These are phyloP conservation scores for Dendrobium nobile DNA, from an alignment of 106 monocot species.

Conservation along the genomic window DNA sequence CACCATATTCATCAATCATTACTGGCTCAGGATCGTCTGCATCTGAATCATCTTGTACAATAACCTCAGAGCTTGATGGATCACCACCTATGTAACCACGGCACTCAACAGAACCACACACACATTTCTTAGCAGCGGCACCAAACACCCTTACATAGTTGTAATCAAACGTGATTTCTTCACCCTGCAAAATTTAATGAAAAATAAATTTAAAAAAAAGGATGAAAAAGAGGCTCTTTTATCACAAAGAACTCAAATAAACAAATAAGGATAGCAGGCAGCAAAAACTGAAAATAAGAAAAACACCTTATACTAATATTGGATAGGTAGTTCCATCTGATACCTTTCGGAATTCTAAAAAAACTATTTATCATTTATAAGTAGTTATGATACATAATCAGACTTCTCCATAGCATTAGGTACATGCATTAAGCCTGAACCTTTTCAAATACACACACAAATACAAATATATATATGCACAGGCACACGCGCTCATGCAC, in stretches of 20 bases:
- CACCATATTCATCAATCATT: slow-evolving; percentile 26
- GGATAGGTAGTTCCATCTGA: background rate
- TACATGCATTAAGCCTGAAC: background rate
- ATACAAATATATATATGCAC: too few relatives aligned
- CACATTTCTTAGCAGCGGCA: slow-evolving; percentile 91
- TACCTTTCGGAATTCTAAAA: background rate
- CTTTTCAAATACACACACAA: too few relatives aligned
- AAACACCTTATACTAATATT: background rate
- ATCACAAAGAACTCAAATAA: background rate
- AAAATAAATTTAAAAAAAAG: background rate
- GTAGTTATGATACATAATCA: background rate
- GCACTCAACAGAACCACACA: slow-evolving; percentile 77
- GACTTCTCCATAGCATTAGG: background rate
- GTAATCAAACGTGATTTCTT: slow-evolving; percentile 98
- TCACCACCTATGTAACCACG: slow-evolving; percentile 93
- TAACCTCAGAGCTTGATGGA: slow-evolving; percentile 51
- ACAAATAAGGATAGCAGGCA: background rate
- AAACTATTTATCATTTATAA: background rate
- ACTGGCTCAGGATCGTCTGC: slow-evolving; percentile 62
- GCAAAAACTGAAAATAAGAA: background rate
- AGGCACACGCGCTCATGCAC: too few relatives aligned
- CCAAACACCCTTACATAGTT: slow-evolving; percentile 94
- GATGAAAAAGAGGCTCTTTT: background rate
- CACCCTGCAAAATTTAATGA: slow-evolving; percentile 46
- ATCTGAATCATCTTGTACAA: slow-evolving; percentile 77